Percentiles rank a stretch among this genome's conserved stretches.
Evolutionary conservation across 2,329 filamentous ascomycete genomes (phyloP).

Genomic region (Fusarium sp.): DNA sequence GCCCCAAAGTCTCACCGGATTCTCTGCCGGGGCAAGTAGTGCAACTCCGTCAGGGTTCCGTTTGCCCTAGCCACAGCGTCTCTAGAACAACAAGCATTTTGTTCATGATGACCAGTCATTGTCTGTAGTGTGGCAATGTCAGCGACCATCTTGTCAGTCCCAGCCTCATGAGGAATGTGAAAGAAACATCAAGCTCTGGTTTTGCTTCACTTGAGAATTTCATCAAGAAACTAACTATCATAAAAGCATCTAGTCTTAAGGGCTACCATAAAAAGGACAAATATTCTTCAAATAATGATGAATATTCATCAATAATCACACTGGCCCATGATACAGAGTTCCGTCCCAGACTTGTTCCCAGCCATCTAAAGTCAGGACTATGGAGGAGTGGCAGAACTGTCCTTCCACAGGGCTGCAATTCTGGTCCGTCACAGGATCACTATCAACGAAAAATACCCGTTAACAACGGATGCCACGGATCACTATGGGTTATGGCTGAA

Average conservation of each 20-base stretch:
- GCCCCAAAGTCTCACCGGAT: constrained; percentile 12
- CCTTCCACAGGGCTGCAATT: constrained; percentile 40
- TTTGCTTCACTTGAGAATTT: neutral
- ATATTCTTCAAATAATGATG: neutral
- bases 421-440: constrained; percentile 41
- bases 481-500: constrained; percentile 33
- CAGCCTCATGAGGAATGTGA: neutral
- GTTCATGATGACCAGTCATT: constrained; percentile 5
- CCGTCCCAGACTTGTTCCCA: neutral
- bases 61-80: constrained; percentile 32
- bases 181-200: neutral
- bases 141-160: constrained; percentile 15
- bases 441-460: constrained; percentile 46
- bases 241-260: neutral
- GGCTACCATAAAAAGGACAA: neutral
- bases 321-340: neutral
- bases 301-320: neutral
- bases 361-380: neutral
- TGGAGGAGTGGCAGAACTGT: constrained; percentile 4
- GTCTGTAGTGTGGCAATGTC: constrained; percentile 28
- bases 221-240: neutral
- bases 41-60: constrained; percentile 13
- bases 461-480: constrained; percentile 43
- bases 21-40: constrained; percentile 23
- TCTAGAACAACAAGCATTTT: constrained; percentile 19